Evolutionary conservation across 2,329 filamentous ascomycete species (phyloP).

Genomic region (Fusarium coicis): DNA sequence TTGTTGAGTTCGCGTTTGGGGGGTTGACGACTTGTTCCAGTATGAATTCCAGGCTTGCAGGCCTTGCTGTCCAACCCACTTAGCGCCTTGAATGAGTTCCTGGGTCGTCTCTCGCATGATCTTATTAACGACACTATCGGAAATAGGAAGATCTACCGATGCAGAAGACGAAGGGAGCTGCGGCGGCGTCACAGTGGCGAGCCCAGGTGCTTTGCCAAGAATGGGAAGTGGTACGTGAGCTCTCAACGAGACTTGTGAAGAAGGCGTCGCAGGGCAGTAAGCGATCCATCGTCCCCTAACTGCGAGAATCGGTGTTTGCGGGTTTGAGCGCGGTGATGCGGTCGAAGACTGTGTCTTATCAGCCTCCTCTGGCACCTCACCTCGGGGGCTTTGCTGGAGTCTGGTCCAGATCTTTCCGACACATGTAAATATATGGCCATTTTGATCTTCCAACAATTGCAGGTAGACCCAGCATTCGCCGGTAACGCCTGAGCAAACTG

Average conservation of each 20-base stretch:
- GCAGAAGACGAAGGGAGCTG: conserved; percentile 74
- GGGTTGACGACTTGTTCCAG: conserved; percentile 69
- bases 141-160: conserved; percentile 76
- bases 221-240: conserved; percentile 70
- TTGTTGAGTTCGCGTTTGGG: conserved; percentile 56
- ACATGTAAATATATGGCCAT: conserved; percentile 67
- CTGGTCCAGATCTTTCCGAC: conserved; percentile 94
- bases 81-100: conserved; percentile 78
- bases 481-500: conserved; percentile 81
- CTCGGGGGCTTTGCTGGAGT: conserved; percentile 70
- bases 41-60: conserved; percentile 83
- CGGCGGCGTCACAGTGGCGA: conserved; percentile 72
- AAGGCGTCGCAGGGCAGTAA: conserved; percentile 78
- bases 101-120: conserved; percentile 83
- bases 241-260: conserved; percentile 75
- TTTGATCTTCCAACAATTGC: conserved; percentile 57
- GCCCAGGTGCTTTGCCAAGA: conserved; percentile 65
- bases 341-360: conserved; percentile 53
- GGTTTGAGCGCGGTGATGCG: conserved; percentile 53
- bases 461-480: conserved; percentile 87
- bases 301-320: conserved; percentile 73
- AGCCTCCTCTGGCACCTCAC: conserved; percentile 59
- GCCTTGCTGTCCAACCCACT: conserved; percentile 81
- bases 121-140: conserved; percentile 78
- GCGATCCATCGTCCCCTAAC: conserved; percentile 81